Evolutionary conservation across 345 rosid species (phyloP), one percentile per base, ranked within the genome.

Genomic region (Passiflora organensis): DNA sequence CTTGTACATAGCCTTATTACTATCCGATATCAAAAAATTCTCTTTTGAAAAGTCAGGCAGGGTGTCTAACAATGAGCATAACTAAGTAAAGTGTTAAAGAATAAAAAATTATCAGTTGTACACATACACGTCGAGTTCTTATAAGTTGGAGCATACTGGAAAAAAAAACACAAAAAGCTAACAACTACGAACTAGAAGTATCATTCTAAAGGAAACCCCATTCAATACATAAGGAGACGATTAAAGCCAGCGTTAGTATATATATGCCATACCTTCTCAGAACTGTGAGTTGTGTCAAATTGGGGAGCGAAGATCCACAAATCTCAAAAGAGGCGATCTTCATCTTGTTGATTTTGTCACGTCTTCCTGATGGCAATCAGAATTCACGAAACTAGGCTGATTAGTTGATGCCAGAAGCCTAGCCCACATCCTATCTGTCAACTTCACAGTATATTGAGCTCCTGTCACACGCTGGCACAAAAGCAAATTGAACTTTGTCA

Each of bases 361-460:
- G 69, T 51, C 58, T 68, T 8, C 49, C 70, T 80, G 56, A 62
- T 15, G 18, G 20, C 52, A 76, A 49, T 70, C 59, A 58, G 73
- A 43, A 59, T 75, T 75, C 73, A 84, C 63, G 76, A 88, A 91
- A 74, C 81, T 87, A 15, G 97, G 97, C 63, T 91, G 96, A 60
- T 87, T 85, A 20, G 96, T 91, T 16, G 97, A 88, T 37, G 98
- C 88, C 56, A 91, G 93, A 60, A 91, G 85, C 60, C 98, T 85
- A 52, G 98, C 98, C 96, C 96, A 87, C 93, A 80, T 88, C 76
- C 98, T 87, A 54, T 86, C 95, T 0, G 96, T 91, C 68, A 88
- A 58, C 72, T 77, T 88, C 75, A 91, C 88, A 0, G 79, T 87
- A 67, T 91, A 83, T 53, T 71, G 77, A 53, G 76, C 63, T 70